Evolutionary conservation across 352 stramenopile species (phyloP).

Genomic region (Globisporangium nodosum): DNA sequence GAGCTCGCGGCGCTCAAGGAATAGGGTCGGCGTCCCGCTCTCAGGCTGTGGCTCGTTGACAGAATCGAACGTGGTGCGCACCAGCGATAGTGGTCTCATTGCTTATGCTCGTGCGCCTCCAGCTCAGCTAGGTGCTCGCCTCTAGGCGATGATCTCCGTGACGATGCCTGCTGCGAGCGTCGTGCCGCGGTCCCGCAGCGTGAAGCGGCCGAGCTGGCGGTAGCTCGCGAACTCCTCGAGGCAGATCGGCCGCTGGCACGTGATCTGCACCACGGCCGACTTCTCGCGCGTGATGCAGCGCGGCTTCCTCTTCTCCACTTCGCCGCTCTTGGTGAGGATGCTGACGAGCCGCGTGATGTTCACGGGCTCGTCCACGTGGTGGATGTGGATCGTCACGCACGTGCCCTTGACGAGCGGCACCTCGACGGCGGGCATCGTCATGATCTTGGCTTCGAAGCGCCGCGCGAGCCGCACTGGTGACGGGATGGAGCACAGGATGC

Average conservation of each 20-base stretch:
- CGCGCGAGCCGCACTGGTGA: slow-evolving; percentile 67
- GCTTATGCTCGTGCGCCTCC: neutral
- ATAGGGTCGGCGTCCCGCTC: slow-evolving; percentile 17
- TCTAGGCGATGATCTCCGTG: slow-evolving; percentile 70
- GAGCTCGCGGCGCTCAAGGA: slow-evolving; percentile 79
- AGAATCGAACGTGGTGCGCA: neutral
- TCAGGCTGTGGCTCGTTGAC: neutral
- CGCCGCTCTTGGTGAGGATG: slow-evolving; percentile 61
- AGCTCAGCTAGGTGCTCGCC: neutral
- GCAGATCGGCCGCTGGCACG: slow-evolving; percentile 65
- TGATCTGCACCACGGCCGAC: slow-evolving; percentile 82
- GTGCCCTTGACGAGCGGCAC: slow-evolving; percentile 83
- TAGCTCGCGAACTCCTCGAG: slow-evolving; percentile 78
- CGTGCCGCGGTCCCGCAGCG: slow-evolving; percentile 71
- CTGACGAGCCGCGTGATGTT: slow-evolving; percentile 77
- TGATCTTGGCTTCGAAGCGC: slow-evolving; percentile 87
- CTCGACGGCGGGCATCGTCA: slow-evolving; percentile 84
- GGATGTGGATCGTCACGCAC: slow-evolving; percentile 79
- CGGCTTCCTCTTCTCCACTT: slow-evolving; percentile 78
- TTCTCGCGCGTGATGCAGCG: slow-evolving; percentile 83
- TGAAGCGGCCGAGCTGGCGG: slow-evolving; percentile 79
- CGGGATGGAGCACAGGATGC: slow-evolving; percentile 79
- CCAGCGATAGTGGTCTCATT: neutral
- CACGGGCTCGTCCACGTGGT: slow-evolving; percentile 83
- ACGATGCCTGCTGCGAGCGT: slow-evolving; percentile 84